Evolutionary conservation across 225 moss, liverwort and hornwort genomes (phyloP).

Genomic region (Straminergon stramineum): DNA sequence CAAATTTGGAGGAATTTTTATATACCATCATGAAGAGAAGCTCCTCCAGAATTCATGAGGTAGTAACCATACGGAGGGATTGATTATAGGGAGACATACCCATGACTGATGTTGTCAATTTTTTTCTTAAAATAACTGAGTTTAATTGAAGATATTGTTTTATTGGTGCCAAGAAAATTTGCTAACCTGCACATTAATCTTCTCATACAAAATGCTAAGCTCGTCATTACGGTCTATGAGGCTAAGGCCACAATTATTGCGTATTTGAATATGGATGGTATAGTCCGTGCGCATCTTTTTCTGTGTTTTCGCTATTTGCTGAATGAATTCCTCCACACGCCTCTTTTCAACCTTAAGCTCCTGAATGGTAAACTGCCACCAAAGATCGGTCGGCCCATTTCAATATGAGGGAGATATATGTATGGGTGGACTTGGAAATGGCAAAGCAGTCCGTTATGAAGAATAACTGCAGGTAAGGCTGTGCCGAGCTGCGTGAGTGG

Average conservation of each 20-base stretch:
- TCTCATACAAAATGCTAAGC: conserved; percentile 83
- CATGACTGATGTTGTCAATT: background rate
- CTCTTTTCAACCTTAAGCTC: conserved; percentile 49
- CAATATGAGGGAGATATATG: background rate
- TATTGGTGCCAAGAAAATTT: background rate
- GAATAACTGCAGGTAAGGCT: background rate
- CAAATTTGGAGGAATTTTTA: background rate
- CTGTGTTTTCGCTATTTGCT: conserved; percentile 27
- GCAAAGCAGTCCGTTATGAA: background rate
- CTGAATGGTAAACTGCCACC: conserved; percentile 23
- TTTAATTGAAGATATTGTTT: background rate
- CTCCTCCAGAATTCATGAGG: background rate
- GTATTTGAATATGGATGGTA: conserved; percentile 20
- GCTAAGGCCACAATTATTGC: conserved; percentile 55
- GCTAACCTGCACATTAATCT: conserved; percentile 68
- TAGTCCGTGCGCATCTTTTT: conserved; percentile 34
- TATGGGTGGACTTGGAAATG: background rate
- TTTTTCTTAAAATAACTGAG: background rate
- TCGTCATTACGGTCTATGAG: conserved; percentile 89
- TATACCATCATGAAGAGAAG: background rate
- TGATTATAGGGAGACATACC: background rate
- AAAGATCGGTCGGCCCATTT: background rate
- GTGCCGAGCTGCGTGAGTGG: background rate
- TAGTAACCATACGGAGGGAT: background rate
- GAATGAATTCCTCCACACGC: conserved; percentile 41